phyloP scores from a whole-genome alignment of 352 stramenopile species.

The Aphanomyces invadans region DNA sequence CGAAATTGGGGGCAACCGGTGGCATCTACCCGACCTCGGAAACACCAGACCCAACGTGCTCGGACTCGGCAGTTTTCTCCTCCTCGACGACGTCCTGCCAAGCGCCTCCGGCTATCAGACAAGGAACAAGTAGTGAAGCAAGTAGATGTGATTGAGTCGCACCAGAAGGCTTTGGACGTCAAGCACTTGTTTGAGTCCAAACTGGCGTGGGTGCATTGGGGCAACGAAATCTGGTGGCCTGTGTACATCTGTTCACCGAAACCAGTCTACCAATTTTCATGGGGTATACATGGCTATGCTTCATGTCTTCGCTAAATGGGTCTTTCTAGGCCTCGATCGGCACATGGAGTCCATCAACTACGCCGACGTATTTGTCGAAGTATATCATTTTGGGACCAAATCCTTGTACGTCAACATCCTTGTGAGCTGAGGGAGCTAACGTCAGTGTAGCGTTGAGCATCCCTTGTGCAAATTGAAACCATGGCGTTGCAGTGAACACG shows the following conservation, averaged over 20 bases:
- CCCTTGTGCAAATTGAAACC: background rate
- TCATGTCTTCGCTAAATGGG: no score
- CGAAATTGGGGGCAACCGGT: no score
- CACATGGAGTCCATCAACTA: background rate
- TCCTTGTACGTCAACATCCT: background rate
- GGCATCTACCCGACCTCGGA: no score
- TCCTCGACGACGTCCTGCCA: background rate
- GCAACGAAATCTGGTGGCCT: background rate
- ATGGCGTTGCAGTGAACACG: background rate
- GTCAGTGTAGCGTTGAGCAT: background rate
- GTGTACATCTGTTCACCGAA: background rate
- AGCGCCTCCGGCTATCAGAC: background rate
- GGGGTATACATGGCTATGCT: background rate
- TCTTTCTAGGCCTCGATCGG: background rate
- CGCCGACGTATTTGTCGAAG: background rate
- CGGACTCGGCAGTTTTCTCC: background rate
- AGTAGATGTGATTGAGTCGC: background rate
- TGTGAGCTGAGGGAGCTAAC: background rate
- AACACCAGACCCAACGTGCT: no score
- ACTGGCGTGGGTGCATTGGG: constrained; percentile 2
- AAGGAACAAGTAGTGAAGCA: background rate
- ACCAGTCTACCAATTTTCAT: background rate
- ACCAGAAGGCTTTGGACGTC: background rate
- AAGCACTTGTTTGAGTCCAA: background rate
- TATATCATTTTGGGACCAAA: constrained; percentile 4